Base-by-base conservation (phyloP, 2,329 filamentous ascomycete genomes). In the Clarireedia hainanense region DNA sequence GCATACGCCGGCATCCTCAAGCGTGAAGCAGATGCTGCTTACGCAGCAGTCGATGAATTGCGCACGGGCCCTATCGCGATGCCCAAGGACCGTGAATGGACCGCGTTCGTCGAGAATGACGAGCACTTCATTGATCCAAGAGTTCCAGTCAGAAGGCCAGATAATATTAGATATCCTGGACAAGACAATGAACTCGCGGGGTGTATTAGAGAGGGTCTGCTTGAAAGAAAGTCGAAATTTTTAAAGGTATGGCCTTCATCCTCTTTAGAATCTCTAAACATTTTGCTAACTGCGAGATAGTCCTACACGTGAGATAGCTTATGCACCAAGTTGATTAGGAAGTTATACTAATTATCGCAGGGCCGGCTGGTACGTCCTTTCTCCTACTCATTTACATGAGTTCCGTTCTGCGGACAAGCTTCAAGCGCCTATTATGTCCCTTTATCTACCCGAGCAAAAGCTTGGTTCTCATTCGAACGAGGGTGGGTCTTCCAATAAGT, bases 171-270 rank as follows among this genome's bases (percentile, higher is more conserved):
- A 58, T 99, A 97, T 69, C 91, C 91, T 17, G 94, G 94, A 43
- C 90, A 89, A 68, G 82, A 95, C 65, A 96, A 70, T 84, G 88
- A 59, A 83, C 89, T 52, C 71, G 89, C 78, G 69, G 76, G 88
- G 59, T 92, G 97, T 71, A 88, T 99, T 52, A 81, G 91, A 58
- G 89, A 90, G 20, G 94, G 94, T 2, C 84, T 96, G 72, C 76
- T 99, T 37, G 94, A 99, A 75, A 86, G 94, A 63, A 97, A 97
- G 83, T 96, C 91, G 80, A 99, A 97, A 70, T 99, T 97, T 68
- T 76, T 99, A 59, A 55, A 55, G 46, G 52, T 55, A 43, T 24
- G n/a, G n/a, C 2, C 27, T 42, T 17, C 15, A 20, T 14, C 9
- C 42, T 24, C 12, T 14, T 6, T 10, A 20, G n/a, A 34, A 50